Evolutionary conservation across 2,329 filamentous ascomycete species (phyloP), one percentile per base, ranked within the genome.

Genomic region (Cladosporium sp.): DNA sequence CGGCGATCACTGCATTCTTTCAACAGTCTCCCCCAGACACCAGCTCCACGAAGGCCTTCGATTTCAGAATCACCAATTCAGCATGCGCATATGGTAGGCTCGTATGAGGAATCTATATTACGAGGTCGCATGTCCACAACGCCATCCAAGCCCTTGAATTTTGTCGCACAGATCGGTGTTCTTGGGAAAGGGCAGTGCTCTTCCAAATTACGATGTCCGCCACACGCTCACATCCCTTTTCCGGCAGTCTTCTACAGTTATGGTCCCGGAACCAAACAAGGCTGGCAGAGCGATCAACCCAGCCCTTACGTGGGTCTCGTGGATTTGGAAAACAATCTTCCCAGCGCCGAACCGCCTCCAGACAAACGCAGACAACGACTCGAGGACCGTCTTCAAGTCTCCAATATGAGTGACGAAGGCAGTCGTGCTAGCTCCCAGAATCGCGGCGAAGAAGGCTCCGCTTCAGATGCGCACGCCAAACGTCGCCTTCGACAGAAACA

Each of bases 211-310:
- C 83, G 83, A 53, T 97, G 93, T 63, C 93, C 93, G 1, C 77
- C 90, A 7, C 93, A 99, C 67, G 89, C 96, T 50, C 92, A 86
- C 0, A 75, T 99, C 3, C 86, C 89, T 0, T 97, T 97, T 61
- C 89, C 90, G 1, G 93, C 92, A 1, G 92, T 97, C 1, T 99
- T 96, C 63, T 99, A 97, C 73, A 95, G 86, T 70, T 96, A 96
- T 66, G 82, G 83, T 17, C 84, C 78, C 45, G 86, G 85, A 1
- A 79, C 78, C 2, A 76, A 80, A 58, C 84, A 80, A 19, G 78
- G 77, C 3, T 43, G 47, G 41, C 37, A 40, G 19, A 85, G 82
- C 22, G 90, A 96, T 61, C 91, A 89, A 3, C 93, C 92, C 2
- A 97, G 92, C 64, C 93, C 93, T 0, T 99, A 99, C 64, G 93